Conservation (phyloP, 352 stramenopile species). For the Globisporangium perplexum region DNA sequence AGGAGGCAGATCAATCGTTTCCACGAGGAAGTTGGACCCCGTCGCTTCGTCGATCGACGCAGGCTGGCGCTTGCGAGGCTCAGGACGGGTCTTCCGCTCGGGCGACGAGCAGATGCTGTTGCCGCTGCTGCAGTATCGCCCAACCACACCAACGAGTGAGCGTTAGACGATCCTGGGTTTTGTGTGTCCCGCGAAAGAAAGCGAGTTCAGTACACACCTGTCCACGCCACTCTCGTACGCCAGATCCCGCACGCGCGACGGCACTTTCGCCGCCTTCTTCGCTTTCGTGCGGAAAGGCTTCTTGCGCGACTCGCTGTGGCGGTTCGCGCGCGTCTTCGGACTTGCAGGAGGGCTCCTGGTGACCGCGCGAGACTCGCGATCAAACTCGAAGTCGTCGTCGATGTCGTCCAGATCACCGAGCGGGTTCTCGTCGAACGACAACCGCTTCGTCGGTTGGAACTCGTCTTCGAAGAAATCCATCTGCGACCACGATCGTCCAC, state of each 20-base stretch:
- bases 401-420: slow-evolving; percentile 71
- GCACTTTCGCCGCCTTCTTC: slow-evolving; percentile 40
- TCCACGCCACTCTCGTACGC: slow-evolving; percentile 73
- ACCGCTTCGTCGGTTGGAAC: slow-evolving; percentile 50
- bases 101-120: slow-evolving; percentile 73
- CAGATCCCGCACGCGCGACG: slow-evolving; percentile 51
- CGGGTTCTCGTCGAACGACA: slow-evolving; percentile 73
- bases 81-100: slow-evolving; percentile 48
- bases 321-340: slow-evolving; percentile 38
- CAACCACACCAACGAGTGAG: neutral
- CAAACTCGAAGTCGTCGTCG: slow-evolving; percentile 89
- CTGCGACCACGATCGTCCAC: slow-evolving; percentile 15
- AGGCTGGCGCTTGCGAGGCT: slow-evolving; percentile 34
- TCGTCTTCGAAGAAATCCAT: slow-evolving; percentile 80
- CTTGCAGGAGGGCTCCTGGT: slow-evolving; percentile 46
- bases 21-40: slow-evolving; percentile 83
- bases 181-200: neutral
- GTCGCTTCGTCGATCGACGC: slow-evolving; percentile 51
- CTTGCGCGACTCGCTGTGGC: slow-evolving; percentile 37
- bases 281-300: slow-evolving; percentile 44
- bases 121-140: slow-evolving; percentile 16
- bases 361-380: slow-evolving; percentile 50
- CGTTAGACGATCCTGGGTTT: neutral
- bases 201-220: slow-evolving; percentile 37
- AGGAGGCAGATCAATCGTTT: slow-evolving; percentile 82